Base-by-base conservation (phyloP, 116 monocot species). In the Zostera marina region DNA sequence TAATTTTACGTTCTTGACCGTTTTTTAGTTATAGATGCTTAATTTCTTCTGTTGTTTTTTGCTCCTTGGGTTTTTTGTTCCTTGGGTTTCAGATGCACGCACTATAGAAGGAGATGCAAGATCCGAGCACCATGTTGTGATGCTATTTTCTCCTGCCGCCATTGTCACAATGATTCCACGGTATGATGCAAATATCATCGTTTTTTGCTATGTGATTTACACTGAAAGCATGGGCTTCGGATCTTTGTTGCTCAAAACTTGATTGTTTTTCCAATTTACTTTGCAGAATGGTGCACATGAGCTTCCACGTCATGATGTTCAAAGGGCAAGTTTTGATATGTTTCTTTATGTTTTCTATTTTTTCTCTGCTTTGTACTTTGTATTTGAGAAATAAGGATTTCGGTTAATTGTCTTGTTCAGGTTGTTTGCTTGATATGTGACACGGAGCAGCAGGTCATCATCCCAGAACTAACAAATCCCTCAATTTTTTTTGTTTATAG, bases 381-480 rank as follows among this genome's bases (percentile, higher is more conserved):
- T 11, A 13, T 7, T 51, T 17, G 49, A 20, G 4, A 14, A 32
- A 19, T 0, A 32, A 25, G 2, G 13, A 54, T 25, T 21, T 32
- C 42, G 7, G 8, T 58, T 58, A 3, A 46, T 61, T 9, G 44
- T 12, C 23, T 4, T 47, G 48, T 13, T 17, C 58, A 84, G 90
- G 90, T 90, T 1, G 74, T 90, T 22, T 90, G 85, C 47, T 60
- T 79, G 26, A 42, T 90, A 22, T 90, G 90, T 25, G 79, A 90
- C 42, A 77, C 81, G 11, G 84, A 84, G 64, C 85, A 89, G 59
- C 68, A 73, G 60, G 88, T 89, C 21, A 71, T 69, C 41, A 16
- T 43, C 42, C 10, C 23, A 8, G 11, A 13, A 23, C 8, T 11
- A 42, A 22, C 22, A 10, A 3, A 12, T n/a, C 20, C 8, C 9